Conservation (phyloP, 2,329 filamentous ascomycete genomes). For the Paecilomyces fulvus region DNA sequence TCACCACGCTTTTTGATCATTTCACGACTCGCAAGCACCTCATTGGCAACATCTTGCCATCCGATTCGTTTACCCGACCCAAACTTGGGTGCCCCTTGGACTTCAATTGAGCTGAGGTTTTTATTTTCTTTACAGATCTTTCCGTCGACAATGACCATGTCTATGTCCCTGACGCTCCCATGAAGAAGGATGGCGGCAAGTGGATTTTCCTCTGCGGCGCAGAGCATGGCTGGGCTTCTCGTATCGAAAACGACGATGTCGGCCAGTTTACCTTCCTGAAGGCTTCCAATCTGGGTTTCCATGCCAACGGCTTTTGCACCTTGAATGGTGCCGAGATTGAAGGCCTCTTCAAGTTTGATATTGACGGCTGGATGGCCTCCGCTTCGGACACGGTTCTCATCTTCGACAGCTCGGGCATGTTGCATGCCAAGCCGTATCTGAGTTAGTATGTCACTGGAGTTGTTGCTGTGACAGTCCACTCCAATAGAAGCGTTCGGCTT, state of each 20-base stretch:
- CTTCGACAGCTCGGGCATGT: conserved; percentile 11
- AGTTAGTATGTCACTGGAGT: conserved; percentile 16
- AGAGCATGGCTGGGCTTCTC: conserved; percentile 38
- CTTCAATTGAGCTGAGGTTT: conserved; percentile 3
- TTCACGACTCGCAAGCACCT: background rate
- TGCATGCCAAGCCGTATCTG: conserved; percentile 20
- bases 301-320: conserved; percentile 29
- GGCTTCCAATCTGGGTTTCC: conserved; percentile 35
- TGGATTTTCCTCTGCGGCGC: conserved; percentile 45
- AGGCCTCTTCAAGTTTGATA: conserved; percentile 16
- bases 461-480: conserved; percentile 24
- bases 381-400: conserved; percentile 6
- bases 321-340: conserved; percentile 4
- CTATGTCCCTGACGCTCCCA: conserved; percentile 32
- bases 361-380: conserved; percentile 8
- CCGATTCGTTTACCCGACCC: background rate
- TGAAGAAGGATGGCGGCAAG: conserved; percentile 50
- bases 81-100: background rate
- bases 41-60: background rate
- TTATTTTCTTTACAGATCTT: conserved; percentile 29
- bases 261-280: conserved; percentile 40
- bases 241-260: conserved; percentile 48
- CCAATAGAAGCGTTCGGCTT: conserved; percentile 15
- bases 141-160: conserved; percentile 38
- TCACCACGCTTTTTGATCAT: background rate